Evolutionary conservation across 352 stramenopile genomes (phyloP), one percentile per base, ranked within the genome.

Genomic region (Globisporangium recalcitrans): DNA sequence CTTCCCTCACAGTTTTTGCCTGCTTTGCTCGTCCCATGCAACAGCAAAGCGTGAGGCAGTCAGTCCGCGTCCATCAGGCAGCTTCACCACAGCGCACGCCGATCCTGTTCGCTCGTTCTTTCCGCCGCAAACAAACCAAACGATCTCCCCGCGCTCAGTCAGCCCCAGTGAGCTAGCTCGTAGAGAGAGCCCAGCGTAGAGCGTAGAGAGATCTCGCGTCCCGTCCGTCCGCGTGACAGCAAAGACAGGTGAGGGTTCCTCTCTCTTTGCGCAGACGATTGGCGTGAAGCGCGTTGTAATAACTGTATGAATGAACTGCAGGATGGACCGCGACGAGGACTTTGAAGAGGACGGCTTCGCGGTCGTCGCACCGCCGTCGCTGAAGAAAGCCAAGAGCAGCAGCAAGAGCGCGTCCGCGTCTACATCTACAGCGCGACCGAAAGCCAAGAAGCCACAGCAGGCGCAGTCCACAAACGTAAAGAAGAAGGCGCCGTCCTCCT

Each of bases 261-360:
- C 14, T 44, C 38, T 44, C 34, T 42, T 13, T 21, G 3, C 38
- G 7, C 11, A 22, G 5, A 38, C 21, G 19, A 24, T 26, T 29
- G 16, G 8, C 26, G 48, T 36, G n/a, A 29, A 29, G 26, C 48
- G 11, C n/a, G n/a, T n/a, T n/a, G 11, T 53, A 22, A 8, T 22
- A 27, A 56, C 27, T 5, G 19, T n/a, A 13, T 32, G 48, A 40
- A 24, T 34, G 24, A 24, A 22, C 21, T 19, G 9, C 11, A 60
- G 60, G 36, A 66, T 66, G 60, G 60, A 53, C 38, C 38, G 16
- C 16, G 38, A 46, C 60, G 62, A 63, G 44, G 62, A 62, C 47
- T 49, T 63, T 57, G 62, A 62, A 21, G 54, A 56, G 5, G 54
- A 63, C 21, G 62, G 54, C 34, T 62, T 59, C 42, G 54, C 44